A percentile compares a stretch with the other conserved stretches of the same genome.
Evolutionary conservation across 768 basidiomycete species (phyloP).

Genomic region (Leccinum variicolor): DNA sequence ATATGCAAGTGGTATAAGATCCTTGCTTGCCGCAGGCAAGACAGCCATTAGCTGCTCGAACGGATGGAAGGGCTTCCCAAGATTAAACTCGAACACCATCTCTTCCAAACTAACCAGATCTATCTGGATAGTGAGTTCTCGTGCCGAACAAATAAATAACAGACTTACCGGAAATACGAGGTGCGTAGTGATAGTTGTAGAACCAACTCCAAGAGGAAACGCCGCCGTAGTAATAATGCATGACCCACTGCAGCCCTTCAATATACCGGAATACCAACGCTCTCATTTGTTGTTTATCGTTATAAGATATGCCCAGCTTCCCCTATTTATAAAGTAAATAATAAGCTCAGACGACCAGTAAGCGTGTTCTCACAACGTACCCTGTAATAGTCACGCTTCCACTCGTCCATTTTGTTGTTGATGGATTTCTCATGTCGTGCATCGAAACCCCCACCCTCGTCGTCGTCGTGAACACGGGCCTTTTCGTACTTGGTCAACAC

Average conservation of each 20-base stretch:
- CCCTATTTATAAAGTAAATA: constrained; percentile 44
- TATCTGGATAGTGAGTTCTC: constrained; percentile 27
- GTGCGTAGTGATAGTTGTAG: constrained; percentile 97
- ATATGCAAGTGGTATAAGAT: constrained; percentile 84
- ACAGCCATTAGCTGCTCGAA: constrained; percentile 99
- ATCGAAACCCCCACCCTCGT: constrained; percentile 74
- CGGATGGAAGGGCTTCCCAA: constrained; percentile 88
- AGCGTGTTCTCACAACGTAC: constrained; percentile 51
- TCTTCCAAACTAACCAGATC: constrained; percentile 62
- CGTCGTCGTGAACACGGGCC: constrained; percentile 71
- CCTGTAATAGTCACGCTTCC: constrained; percentile 90
- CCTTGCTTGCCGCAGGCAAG: constrained; percentile 84
- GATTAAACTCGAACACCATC: constrained; percentile 81
- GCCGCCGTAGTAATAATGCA: constrained; percentile 98
- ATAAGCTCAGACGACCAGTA: constrained; percentile 12
- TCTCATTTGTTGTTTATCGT: constrained; percentile 63
- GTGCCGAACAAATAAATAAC: neutral
- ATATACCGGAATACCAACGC: constrained; percentile 78
- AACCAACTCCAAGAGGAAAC: constrained; percentile 99
- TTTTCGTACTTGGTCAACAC: constrained; percentile 87
- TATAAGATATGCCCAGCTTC: constrained; percentile 81
- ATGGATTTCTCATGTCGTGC: constrained; percentile 69
- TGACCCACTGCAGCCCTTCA: constrained; percentile 97
- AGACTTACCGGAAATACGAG: constrained; percentile 83
- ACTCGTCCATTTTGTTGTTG: constrained; percentile 84